Evolutionary conservation across 768 basidiomycete species (phyloP).

Genomic region (Suillus alpinus): DNA sequence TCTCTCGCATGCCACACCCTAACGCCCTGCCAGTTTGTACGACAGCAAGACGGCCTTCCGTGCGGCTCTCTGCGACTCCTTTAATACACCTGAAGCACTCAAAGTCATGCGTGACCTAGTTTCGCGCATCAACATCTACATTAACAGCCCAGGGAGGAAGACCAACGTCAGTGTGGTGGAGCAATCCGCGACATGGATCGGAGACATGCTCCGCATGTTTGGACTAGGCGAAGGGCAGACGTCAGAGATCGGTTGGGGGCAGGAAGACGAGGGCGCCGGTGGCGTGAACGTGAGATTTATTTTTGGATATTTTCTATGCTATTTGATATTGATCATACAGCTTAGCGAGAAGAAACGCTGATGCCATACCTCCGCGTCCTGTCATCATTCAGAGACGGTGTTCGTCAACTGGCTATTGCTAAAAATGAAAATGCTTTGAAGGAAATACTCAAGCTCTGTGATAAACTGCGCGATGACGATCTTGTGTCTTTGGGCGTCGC

Average conservation of each 20-base stretch:
- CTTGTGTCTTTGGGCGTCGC: conserved; percentile 93
- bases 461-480: conserved; percentile 86
- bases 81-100: conserved; percentile 89
- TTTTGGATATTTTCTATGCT: conserved; percentile 2
- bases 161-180: conserved; percentile 64
- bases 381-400: conserved; percentile 88
- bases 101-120: conserved; percentile 76
- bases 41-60: conserved; percentile 78
- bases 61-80: conserved; percentile 89
- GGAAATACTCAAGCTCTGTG: conserved; percentile 84
- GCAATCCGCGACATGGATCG: conserved; percentile 65
- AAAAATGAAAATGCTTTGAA: conserved; percentile 63
- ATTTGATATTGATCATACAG: conserved; percentile 1
- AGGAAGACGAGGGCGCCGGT: conserved; percentile 39
- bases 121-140: conserved; percentile 84
- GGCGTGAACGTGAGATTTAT: conserved; percentile 44
- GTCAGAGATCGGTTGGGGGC: conserved; percentile 84
- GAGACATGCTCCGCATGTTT: conserved; percentile 73
- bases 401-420: conserved; percentile 78
- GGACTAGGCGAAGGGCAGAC: conserved; percentile 72
- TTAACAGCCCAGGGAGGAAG: conserved; percentile 59
- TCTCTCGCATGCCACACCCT: conserved; percentile 7
- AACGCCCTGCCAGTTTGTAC: conserved; percentile 52
- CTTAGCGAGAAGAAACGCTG: conserved; percentile 76
- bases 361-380: conserved; percentile 87